A percentile compares a stretch with the other conserved stretches of the same genome.
Evolutionary conservation across 768 basidiomycete species (phyloP).

Genomic region (Hericium erinaceus): DNA sequence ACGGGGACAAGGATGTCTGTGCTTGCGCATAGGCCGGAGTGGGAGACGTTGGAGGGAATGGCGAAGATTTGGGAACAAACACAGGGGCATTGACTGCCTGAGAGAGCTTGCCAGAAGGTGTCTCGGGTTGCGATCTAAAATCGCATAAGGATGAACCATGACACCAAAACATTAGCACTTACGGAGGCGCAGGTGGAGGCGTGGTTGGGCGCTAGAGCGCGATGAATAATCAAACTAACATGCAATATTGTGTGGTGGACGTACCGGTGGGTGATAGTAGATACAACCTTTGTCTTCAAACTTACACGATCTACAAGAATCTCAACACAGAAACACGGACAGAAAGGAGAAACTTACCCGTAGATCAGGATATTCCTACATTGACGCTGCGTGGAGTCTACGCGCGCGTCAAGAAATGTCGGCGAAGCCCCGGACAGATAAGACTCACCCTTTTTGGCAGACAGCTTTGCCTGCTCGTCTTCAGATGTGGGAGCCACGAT

Average conservation of each 20-base stretch:
- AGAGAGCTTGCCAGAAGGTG: slow-evolving; percentile 30
- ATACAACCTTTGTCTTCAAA: slow-evolving; percentile 81
- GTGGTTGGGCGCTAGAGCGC: slow-evolving; percentile 10
- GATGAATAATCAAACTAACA: too few species aligned
- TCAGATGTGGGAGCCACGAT: slow-evolving; percentile 53
- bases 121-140: slow-evolving; percentile 11
- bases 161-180: slow-evolving; percentile 4
- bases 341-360: slow-evolving; percentile 42
- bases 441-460: slow-evolving; percentile 36
- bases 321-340: background rate
- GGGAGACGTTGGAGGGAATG: slow-evolving; percentile 18
- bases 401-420: slow-evolving; percentile 7
- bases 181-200: slow-evolving; percentile 9
- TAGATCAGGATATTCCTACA: slow-evolving; percentile 90
- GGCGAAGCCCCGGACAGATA: slow-evolving; percentile 5
- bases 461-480: slow-evolving; percentile 34
- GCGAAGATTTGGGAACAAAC: slow-evolving; percentile 62
- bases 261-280: slow-evolving; percentile 72
- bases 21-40: slow-evolving; percentile 13
- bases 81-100: slow-evolving; percentile 78
- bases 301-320: slow-evolving; percentile 57
- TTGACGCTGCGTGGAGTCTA: slow-evolving; percentile 67
- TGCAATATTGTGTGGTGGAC: slow-evolving; percentile 9
- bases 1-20: slow-evolving; percentile 12
- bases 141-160: background rate